phyloP scores from a whole-genome alignment of 2,329 filamentous ascomycete genomes.

The Dothideomycetidae sp. region DNA sequence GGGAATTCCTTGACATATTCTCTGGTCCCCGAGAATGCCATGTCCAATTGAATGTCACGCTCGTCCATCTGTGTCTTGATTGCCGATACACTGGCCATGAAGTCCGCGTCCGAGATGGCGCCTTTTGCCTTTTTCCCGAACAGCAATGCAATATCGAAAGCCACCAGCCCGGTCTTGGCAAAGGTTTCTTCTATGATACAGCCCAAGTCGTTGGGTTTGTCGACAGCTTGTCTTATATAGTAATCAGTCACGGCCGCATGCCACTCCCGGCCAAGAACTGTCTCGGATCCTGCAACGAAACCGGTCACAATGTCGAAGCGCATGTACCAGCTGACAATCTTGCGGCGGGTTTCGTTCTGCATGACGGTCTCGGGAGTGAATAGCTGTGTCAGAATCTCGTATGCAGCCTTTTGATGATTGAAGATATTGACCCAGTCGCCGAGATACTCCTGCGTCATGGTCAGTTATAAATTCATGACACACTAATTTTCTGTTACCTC shows the following conservation, averaged over 20 bases:
- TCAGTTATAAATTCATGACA: constrained; percentile 2
- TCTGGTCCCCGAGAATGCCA: constrained; percentile 44
- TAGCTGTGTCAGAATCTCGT: constrained; percentile 62
- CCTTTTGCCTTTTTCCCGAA: constrained; percentile 55
- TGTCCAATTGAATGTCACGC: constrained; percentile 41
- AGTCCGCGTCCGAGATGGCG: constrained; percentile 51
- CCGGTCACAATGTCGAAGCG: constrained; percentile 78
- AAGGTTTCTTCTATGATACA: constrained; percentile 50
- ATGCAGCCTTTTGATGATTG: constrained; percentile 81
- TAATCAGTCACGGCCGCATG: constrained; percentile 51
- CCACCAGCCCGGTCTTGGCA: constrained; percentile 55
- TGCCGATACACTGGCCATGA: constrained; percentile 40
- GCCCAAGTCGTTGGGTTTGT: constrained; percentile 47
- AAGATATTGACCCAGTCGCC: constrained; percentile 92
- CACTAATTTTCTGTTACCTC: constrained; percentile 46
- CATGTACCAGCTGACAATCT: constrained; percentile 76
- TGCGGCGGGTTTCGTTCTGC: constrained; percentile 54
- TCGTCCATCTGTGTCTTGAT: constrained; percentile 24
- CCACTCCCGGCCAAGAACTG: constrained; percentile 64
- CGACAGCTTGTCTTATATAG: constrained; percentile 43
- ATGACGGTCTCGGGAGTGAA: constrained; percentile 64
- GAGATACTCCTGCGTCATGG: constrained; percentile 58
- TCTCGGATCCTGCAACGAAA: constrained; percentile 65
- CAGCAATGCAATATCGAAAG: constrained; percentile 65
- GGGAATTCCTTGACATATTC: constrained; percentile 52